These are phyloP conservation scores for Meyerozyma athensensis DNA, from an alignment of 1,139 yeast genomes.

Conservation along the genomic window DNA sequence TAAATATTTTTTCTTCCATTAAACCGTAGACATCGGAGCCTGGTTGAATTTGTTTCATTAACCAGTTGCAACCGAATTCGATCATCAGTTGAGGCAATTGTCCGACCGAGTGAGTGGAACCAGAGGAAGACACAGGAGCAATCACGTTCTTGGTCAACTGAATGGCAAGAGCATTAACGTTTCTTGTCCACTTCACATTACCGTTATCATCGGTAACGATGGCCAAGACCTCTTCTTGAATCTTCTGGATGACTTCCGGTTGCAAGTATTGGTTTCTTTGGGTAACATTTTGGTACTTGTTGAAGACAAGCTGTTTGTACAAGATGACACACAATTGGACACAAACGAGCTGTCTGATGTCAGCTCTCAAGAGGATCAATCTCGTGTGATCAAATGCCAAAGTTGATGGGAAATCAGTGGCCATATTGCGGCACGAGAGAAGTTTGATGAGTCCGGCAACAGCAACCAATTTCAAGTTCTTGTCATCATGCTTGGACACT, in stretches of 20 bases:
- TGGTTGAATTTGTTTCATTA: constrained; percentile 82
- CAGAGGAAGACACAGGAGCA: constrained; percentile 13
- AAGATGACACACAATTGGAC: constrained; percentile 68
- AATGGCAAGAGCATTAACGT: constrained; percentile 66
- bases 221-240: constrained; percentile 62
- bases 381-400: constrained; percentile 86
- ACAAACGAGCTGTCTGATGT: constrained; percentile 79
- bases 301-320: constrained; percentile 61
- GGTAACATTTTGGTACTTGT: constrained; percentile 22
- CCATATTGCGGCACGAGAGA: constrained; percentile 75
- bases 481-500: constrained; percentile 9
- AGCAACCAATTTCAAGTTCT: constrained; percentile 32
- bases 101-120: constrained; percentile 2
- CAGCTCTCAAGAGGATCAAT: constrained; percentile 73
- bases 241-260: constrained; percentile 13
- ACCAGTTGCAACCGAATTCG: constrained; percentile 74
- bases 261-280: constrained; percentile 6
- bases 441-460: constrained; percentile 54
- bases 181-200: constrained; percentile 85
- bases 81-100: constrained; percentile 39
- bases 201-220: constrained; percentile 85
- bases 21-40: constrained; percentile 72
- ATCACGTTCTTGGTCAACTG: constrained; percentile 54
- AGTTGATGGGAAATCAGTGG: constrained; percentile 77
- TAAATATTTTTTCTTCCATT: constrained; percentile 66